Percentiles rank a stretch among this genome's conserved stretches.
These are phyloP conservation scores for Gonium pectorale DNA, from an alignment of 139 green algal species.

Conservation along the genomic window DNA sequence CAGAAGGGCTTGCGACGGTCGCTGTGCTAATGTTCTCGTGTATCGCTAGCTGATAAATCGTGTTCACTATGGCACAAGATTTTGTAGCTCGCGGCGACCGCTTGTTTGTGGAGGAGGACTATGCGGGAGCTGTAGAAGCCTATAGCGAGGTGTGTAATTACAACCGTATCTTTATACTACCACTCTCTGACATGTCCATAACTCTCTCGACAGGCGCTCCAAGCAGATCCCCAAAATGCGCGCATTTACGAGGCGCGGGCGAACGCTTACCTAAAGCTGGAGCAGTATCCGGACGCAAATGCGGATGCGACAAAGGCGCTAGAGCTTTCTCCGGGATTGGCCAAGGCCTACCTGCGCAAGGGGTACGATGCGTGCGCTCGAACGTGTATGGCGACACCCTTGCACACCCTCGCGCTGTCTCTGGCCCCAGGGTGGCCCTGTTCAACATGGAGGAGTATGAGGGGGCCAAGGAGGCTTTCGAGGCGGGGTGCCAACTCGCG, in stretches of 20 bases:
- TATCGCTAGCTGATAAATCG: neutral
- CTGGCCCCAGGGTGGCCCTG: constrained; percentile 63
- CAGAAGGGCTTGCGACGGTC: neutral
- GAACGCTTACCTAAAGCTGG: constrained; percentile 72
- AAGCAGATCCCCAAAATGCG: constrained; percentile 36
- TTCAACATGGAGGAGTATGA: constrained; percentile 94
- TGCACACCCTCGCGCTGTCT: no score
- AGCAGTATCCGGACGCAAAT: constrained; percentile 78
- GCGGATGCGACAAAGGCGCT: constrained; percentile 80
- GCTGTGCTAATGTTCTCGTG: neutral
- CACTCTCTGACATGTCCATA: no score
- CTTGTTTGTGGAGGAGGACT: constrained; percentile 73
- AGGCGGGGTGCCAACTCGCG: constrained; percentile 67
- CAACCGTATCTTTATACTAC: no score
- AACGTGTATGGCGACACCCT: no score
- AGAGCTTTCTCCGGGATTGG: constrained; percentile 68
- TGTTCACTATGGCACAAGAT: constrained; percentile 9
- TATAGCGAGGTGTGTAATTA: constrained; percentile 61
- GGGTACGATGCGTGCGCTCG: no score
- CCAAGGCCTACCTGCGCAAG: constrained; percentile 77
- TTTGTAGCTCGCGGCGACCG: constrained; percentile 51
- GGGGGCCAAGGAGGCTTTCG: constrained; percentile 81
- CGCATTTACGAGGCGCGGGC: constrained; percentile 62
- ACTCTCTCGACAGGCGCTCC: constrained; percentile 11
- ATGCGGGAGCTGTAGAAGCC: constrained; percentile 51